phyloP scores from a whole-genome alignment of 768 basidiomycete genomes.

The Suillus subluteus region DNA sequence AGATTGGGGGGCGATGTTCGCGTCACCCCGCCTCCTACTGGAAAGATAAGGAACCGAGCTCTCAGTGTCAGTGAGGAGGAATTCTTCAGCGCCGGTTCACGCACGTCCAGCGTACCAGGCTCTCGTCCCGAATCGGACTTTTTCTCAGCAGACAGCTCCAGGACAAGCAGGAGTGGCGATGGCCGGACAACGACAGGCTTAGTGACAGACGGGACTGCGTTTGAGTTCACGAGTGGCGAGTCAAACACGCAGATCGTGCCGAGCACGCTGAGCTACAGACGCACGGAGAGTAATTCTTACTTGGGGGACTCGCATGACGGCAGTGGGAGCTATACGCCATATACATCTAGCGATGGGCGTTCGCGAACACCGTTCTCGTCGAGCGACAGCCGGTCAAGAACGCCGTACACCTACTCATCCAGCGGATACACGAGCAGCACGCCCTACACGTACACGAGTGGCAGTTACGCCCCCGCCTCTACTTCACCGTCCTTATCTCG shows the following conservation, averaged over 20 bases:
- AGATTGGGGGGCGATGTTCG: slow-evolving; percentile 44
- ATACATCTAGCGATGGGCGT: slow-evolving; percentile 13
- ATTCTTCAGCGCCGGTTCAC: slow-evolving; percentile 49
- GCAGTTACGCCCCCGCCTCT: slow-evolving; percentile 20
- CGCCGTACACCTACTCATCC: slow-evolving; percentile 20
- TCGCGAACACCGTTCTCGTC: slow-evolving; percentile 12
- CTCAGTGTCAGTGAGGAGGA: slow-evolving; percentile 45
- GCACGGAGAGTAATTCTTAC: slow-evolving; percentile 58
- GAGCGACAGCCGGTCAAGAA: slow-evolving; percentile 13
- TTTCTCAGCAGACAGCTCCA: slow-evolving; percentile 38
- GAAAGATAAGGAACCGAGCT: slow-evolving; percentile 33
- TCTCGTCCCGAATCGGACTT: slow-evolving; percentile 34
- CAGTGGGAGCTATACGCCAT: slow-evolving; percentile 36
- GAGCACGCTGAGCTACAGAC: slow-evolving; percentile 55
- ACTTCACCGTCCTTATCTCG: slow-evolving; percentile 63
- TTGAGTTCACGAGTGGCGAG: slow-evolving; percentile 41
- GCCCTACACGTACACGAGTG: slow-evolving; percentile 31
- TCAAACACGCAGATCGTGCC: slow-evolving; percentile 50
- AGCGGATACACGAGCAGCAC: slow-evolving; percentile 22
- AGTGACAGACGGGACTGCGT: slow-evolving; percentile 42
- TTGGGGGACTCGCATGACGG: slow-evolving; percentile 57
- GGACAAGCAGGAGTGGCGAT: slow-evolving; percentile 30
- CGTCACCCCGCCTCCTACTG: slow-evolving; percentile 50
- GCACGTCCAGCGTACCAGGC: slow-evolving; percentile 35
- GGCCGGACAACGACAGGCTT: slow-evolving; percentile 33